Percentiles rank a stretch among this genome's conserved stretches.
phyloP scores from a whole-genome alignment of 2,329 filamentous ascomycete species.

The Cryphonectria radicalis region DNA sequence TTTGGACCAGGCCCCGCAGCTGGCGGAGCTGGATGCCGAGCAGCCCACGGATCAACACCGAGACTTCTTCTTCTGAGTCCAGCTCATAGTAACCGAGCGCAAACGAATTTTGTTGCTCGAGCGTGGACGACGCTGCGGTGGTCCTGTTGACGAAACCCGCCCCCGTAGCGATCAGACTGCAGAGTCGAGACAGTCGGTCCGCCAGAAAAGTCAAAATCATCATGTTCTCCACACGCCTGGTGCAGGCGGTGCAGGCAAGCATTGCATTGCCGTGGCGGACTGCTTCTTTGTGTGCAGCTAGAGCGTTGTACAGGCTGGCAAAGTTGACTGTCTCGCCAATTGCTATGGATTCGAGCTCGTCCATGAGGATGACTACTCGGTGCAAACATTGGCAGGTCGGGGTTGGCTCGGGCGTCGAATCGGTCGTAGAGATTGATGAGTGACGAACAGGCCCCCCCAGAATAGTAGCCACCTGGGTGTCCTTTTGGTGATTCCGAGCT shows the following conservation, averaged over 20 bases:
- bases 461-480: neutral
- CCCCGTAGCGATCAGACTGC: neutral
- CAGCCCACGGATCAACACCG: neutral
- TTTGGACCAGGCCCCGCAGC: neutral
- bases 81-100: neutral
- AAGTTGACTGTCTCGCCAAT: neutral
- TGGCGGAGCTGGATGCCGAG: neutral
- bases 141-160: neutral
- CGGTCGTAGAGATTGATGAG: neutral
- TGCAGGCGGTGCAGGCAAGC: neutral
- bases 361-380: slow-evolving; percentile 5
- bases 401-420: neutral
- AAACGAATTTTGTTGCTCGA: neutral
- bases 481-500: neutral
- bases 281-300: slow-evolving; percentile 3
- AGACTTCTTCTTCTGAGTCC: neutral
- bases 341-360: neutral
- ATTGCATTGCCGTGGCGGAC: neutral
- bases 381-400: slow-evolving; percentile 2
- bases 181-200: neutral
- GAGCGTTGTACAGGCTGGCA: neutral
- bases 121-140: neutral
- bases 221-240: neutral
- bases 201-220: slow-evolving; percentile 2
- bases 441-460: neutral